Evolutionary conservation across 352 stramenopile genomes (phyloP).

Genomic region (Phytophthora melonis): DNA sequence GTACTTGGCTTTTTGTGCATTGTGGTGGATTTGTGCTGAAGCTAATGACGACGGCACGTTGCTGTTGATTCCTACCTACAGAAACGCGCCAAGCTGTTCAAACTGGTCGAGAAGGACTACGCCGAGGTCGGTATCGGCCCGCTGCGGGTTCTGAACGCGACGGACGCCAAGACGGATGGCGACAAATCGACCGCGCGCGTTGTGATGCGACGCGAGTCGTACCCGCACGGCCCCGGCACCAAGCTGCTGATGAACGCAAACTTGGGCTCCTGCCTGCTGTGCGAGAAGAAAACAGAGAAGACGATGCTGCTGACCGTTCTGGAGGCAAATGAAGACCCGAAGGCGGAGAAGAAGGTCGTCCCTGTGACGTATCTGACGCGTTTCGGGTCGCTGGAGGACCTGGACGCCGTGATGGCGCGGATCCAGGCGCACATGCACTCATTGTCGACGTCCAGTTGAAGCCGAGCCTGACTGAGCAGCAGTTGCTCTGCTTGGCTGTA

Average conservation of each 20-base stretch:
- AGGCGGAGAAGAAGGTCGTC: conserved; percentile 58
- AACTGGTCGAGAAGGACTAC: conserved; percentile 80
- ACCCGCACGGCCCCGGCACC: conserved; percentile 71
- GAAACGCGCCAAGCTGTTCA: conserved; percentile 86
- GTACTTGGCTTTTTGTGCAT: conserved; percentile 34
- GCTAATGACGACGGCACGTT: neutral
- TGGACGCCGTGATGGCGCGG: conserved; percentile 57
- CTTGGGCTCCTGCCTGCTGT: conserved; percentile 68
- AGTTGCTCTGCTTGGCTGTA: conserved; percentile 39
- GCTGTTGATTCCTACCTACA: conserved; percentile 21
- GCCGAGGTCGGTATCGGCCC: conserved; percentile 80
- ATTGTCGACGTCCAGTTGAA: conserved; percentile 45
- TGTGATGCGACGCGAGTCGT: conserved; percentile 86
- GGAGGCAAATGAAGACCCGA: conserved; percentile 49
- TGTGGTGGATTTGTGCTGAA: neutral
- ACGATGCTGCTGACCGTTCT: conserved; percentile 74
- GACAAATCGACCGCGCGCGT: conserved; percentile 63
- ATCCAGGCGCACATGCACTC: conserved; percentile 53
- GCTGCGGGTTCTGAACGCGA: conserved; percentile 66
- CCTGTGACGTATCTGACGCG: conserved; percentile 80
- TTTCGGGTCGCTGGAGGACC: conserved; percentile 67
- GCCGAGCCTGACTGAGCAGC: conserved; percentile 16
- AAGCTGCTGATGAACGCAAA: conserved; percentile 82
- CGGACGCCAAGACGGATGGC: conserved; percentile 47
- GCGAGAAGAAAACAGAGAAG: conserved; percentile 82